Evolutionary conservation across 495 filamentous ascomycete genomes (phyloP), one percentile per base, ranked within the genome.

Genomic region (Friedmanniomyces endolithicus): DNA sequence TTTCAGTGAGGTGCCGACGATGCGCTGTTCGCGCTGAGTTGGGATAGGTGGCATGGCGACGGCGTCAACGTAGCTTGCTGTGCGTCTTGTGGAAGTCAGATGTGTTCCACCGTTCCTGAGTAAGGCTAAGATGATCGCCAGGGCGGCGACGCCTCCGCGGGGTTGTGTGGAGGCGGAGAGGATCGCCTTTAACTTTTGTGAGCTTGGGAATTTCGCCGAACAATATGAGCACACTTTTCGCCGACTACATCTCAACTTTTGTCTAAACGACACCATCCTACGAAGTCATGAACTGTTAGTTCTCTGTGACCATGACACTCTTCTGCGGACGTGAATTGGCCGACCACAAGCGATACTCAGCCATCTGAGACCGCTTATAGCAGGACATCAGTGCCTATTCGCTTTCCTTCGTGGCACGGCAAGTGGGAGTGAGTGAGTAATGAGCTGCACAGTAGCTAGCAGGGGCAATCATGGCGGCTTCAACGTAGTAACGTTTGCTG

Each of bases 1-100:
- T 65, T 94, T 90, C 22, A 86, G 77, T 50, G 81, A 86, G 66
- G 90, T 81, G 64, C 86, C 84, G 48, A 94, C 76, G 50, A 90
- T 74, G 54, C 78, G 84, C 56, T 78, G 73, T n/a, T 76, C 78
- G 17, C 80, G 71, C 25, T 34, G 20, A 14, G 69, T 54, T 11
- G 69, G 55, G 44, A 73, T 68, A n/a, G 70, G 56, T 2, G 66
- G 46, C 67, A 70, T 70, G 14, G 48, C 58, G 9, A 31, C 27
- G 27, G 27, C n/a, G n/a, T n/a, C n/a, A n/a, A n/a, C n/a, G n/a
- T n/a, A n/a, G n/a, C n/a, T n/a, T n/a, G n/a, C n/a, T n/a, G n/a
- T n/a, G n/a, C n/a, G n/a, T n/a, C 33, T 35, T 16, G 33, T 35
- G 16, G 37, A 41, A 41, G 37, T 41, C 37, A 6, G 12, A 19